These are phyloP conservation scores for Auricularia cornea DNA, from an alignment of 768 basidiomycete species.

Conservation along the genomic window DNA sequence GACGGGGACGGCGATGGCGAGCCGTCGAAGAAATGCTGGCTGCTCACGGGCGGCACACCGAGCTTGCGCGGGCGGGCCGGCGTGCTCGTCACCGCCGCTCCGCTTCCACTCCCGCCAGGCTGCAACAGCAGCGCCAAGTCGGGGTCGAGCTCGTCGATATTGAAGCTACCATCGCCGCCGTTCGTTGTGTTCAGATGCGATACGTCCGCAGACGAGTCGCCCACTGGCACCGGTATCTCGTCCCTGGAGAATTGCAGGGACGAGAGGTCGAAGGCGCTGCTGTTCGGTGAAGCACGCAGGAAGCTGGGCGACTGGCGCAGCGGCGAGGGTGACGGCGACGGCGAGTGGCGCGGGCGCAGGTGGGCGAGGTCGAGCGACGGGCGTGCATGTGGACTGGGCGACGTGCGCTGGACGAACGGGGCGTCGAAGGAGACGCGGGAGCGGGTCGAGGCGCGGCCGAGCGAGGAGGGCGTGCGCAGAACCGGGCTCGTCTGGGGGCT, in stretches of 20 bases:
- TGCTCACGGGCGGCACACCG: neutral
- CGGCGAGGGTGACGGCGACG: neutral
- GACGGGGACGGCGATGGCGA: neutral
- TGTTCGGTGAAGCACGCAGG: neutral
- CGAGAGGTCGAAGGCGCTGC: neutral
- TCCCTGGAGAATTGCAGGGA: neutral
- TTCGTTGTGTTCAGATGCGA: neutral
- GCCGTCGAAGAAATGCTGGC: neutral
- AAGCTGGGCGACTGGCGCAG: neutral
- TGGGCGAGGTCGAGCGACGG: neutral
- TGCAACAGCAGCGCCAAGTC: neutral
- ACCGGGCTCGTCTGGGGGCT: neutral
- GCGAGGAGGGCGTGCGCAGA: neutral
- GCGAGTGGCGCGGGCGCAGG: neutral
- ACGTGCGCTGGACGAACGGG: too few species aligned
- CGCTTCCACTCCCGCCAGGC: neutral
- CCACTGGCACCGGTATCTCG: neutral
- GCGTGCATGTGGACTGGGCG: neutral
- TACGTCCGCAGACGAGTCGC: neutral
- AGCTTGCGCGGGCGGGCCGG: neutral
- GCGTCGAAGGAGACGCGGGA: neutral
- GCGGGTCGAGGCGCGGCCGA: neutral
- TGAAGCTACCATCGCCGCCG: neutral
- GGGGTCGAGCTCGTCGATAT: neutral
- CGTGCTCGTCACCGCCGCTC: neutral